phyloP scores from a whole-genome alignment of 805 yeast genomes.

The Suhomyces sp. region DNA sequence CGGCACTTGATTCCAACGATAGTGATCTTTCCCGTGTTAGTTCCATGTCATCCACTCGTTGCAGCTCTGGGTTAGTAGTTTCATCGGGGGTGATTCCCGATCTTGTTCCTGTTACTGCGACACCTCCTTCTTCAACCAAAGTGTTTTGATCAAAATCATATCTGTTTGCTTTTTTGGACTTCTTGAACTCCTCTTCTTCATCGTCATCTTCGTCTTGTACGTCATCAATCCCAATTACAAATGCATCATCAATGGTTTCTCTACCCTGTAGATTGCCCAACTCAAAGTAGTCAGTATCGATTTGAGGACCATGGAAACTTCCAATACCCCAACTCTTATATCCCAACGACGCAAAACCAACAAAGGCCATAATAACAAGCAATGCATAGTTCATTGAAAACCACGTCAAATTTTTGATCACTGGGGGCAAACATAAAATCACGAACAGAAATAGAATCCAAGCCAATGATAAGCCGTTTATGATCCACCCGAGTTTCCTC shows the following conservation, averaged over 20 bases:
- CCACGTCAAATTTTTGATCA: conserved; percentile 43
- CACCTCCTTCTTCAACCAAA: no score
- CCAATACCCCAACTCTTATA: conserved; percentile 62
- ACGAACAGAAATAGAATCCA: conserved; percentile 62
- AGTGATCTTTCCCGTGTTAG: no score
- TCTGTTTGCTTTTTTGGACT: no score
- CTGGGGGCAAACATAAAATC: conserved; percentile 70
- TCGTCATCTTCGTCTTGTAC: conserved; percentile 7
- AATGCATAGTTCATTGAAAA: conserved; percentile 60
- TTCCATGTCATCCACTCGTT: no score
- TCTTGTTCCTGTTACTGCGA: no score
- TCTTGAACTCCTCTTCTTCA: no score
- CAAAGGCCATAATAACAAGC: conserved; percentile 54
- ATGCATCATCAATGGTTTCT: conserved; percentile 10
- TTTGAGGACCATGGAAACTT: conserved; percentile 63
- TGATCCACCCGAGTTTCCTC: conserved; percentile 59
- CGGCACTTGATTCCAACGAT: no score
- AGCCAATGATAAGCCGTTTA: conserved; percentile 56
- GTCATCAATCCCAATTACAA: conserved; percentile 17
- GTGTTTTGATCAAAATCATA: no score
- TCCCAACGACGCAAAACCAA: conserved; percentile 47
- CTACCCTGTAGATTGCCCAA: conserved; percentile 28
- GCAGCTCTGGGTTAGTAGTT: no score
- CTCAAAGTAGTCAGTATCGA: conserved; percentile 46
- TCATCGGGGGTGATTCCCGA: no score